Percentiles rank a stretch among this genome's conserved stretches.
Evolutionary conservation across 2,329 filamentous ascomycete species (phyloP).

Genomic region (Pleoardoris graminearum): DNA sequence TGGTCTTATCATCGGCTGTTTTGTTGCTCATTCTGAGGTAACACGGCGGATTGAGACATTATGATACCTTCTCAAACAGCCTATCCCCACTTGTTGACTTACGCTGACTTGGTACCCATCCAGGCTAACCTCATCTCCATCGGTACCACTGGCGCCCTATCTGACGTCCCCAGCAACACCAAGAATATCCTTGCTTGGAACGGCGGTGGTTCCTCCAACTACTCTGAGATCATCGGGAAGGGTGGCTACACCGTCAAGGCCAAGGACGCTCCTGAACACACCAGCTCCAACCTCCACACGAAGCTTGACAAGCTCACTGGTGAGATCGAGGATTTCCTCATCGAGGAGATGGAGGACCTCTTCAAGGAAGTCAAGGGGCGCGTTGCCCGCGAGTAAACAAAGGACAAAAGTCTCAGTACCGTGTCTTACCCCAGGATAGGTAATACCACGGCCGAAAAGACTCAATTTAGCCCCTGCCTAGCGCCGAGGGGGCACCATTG

Average conservation of each 20-base stretch:
- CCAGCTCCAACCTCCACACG: conserved; percentile 49
- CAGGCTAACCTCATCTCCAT: conserved; percentile 80
- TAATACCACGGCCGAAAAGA: no score
- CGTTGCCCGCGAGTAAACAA: conserved; percentile 38
- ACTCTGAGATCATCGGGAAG: conserved; percentile 71
- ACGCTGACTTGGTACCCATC: no score
- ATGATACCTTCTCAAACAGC: no score
- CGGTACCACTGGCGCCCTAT: conserved; percentile 76
- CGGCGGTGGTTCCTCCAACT: conserved; percentile 93
- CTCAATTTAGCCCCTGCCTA: no score
- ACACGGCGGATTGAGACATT: no score
- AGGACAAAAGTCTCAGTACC: no score
- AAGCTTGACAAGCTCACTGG: conserved; percentile 52
- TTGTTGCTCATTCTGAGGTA: no score
- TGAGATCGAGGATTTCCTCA: conserved; percentile 53
- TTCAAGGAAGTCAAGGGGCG: conserved; percentile 57
- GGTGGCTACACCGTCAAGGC: conserved; percentile 24
- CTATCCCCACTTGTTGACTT: no score
- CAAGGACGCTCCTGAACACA: conserved; percentile 45
- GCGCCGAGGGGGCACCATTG: background rate
- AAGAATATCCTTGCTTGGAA: conserved; percentile 98
- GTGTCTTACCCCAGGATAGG: no score
- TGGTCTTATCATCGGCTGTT: no score
- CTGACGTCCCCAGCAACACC: conserved; percentile 82
- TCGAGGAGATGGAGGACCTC: conserved; percentile 55